A percentile compares a stretch with the other conserved stretches of the same genome.
Conservation (phyloP, 306 rosid genomes). For the Lathyrus aphaca region DNA sequence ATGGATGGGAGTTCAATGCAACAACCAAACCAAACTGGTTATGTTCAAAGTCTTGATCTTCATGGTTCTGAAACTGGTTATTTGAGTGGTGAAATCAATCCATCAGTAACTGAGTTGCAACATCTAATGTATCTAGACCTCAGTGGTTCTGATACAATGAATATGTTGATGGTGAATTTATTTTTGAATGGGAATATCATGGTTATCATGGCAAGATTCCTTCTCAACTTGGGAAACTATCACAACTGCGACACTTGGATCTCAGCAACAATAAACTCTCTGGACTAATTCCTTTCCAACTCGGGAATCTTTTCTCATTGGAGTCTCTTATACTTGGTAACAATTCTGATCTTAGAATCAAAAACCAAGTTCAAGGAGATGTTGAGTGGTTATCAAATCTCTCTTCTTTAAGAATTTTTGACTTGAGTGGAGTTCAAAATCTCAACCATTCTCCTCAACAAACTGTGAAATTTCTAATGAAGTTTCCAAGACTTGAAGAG, state of each 20-base stretch:
- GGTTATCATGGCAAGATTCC: background rate
- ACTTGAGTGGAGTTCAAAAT: background rate
- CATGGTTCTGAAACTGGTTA: no score
- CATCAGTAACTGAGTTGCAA: slow-evolving; percentile 2
- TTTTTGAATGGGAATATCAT: background rate
- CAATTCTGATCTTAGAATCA: background rate
- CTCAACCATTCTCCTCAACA: background rate
- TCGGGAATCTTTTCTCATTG: slow-evolving; percentile 22
- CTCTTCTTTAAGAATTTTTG: slow-evolving; percentile 3
- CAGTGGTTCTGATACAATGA: background rate
- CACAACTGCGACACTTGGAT: background rate
- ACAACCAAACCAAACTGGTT: no score
- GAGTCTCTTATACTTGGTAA: background rate
- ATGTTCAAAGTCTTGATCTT: no score
- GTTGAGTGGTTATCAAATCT: slow-evolving; percentile 13
- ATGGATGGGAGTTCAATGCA: no score
- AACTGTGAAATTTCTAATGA: background rate
- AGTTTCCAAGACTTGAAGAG: background rate
- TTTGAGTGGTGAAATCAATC: background rate
- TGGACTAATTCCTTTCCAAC: slow-evolving; percentile 23
- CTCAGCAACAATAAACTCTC: background rate
- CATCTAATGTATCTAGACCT: slow-evolving; percentile 2
- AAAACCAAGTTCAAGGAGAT: background rate
- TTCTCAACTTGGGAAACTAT: slow-evolving; percentile 22
- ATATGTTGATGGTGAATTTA: no score